phyloP scores from a whole-genome alignment of 352 stramenopile species.

The Phytophthora niederhauseri region DNA sequence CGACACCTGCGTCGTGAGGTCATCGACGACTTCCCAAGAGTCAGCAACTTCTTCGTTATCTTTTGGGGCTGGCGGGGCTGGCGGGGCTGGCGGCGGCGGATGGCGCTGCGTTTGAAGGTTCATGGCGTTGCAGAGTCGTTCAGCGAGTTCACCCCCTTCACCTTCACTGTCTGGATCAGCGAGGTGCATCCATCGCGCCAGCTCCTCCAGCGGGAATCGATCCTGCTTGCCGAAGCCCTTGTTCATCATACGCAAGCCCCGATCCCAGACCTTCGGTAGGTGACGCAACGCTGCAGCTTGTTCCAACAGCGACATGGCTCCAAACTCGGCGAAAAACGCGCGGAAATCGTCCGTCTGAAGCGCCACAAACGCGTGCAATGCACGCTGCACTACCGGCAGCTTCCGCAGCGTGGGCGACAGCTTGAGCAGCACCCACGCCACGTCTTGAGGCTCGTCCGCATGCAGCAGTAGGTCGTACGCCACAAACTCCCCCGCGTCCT shows the following conservation, averaged over 20 bases:
- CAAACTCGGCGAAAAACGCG: constrained; percentile 35
- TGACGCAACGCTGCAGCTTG: constrained; percentile 48
- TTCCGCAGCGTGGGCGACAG: constrained; percentile 26
- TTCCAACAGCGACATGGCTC: constrained; percentile 47
- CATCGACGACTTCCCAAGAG: constrained; percentile 35
- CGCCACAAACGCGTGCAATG: constrained; percentile 57
- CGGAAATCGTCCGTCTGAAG: constrained; percentile 56
- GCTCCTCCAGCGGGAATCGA: constrained; percentile 47
- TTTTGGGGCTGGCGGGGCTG: constrained; percentile 2
- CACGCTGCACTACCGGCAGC: constrained; percentile 35
- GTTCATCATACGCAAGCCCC: constrained; percentile 54
- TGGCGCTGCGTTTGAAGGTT: constrained; percentile 50
- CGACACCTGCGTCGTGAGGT: neutral
- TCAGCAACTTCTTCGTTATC: constrained; percentile 14
- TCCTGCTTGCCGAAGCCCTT: constrained; percentile 70
- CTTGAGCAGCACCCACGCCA: constrained; percentile 51
- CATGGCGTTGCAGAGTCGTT: constrained; percentile 45
- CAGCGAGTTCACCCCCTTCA: constrained; percentile 27
- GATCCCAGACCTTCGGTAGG: constrained; percentile 42
- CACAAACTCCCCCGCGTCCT: constrained; percentile 47
- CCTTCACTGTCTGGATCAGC: constrained; percentile 10
- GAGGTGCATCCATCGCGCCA: constrained; percentile 44
- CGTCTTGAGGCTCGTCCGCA: constrained; percentile 45
- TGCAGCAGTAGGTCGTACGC: constrained; percentile 68
- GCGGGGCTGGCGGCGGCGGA: neutral